phyloP scores from a whole-genome alignment of 495 filamentous ascomycete genomes.

The Podospora pseudoanserina region DNA sequence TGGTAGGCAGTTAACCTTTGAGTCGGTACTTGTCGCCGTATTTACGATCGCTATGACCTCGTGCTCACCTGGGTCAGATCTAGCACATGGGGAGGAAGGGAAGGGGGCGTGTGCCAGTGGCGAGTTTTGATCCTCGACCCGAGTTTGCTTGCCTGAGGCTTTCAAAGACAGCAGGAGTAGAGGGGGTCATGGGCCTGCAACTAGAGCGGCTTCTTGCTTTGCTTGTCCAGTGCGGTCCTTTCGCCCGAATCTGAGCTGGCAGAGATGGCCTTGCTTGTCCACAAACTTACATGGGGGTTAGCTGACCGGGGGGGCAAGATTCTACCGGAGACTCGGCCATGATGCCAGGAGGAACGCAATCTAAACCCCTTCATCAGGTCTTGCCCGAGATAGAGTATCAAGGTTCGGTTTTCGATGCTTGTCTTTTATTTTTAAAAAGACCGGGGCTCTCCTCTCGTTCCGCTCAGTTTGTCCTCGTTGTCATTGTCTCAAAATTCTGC shows the following conservation, averaged over 20 bases:
- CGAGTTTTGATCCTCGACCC: constrained; percentile 8
- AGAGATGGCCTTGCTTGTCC: constrained; percentile 14
- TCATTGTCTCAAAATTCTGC: constrained; percentile 38
- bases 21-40: background rate
- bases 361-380: constrained; percentile 22
- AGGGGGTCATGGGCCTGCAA: constrained; percentile 27
- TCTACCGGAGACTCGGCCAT: constrained; percentile 18
- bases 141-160: constrained; percentile 23
- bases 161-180: constrained; percentile 14
- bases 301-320: constrained; percentile 13
- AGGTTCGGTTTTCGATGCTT: constrained; percentile 17
- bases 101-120: constrained; percentile 11
- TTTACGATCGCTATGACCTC: background rate
- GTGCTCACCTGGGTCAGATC: background rate
- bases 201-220: constrained; percentile 35
- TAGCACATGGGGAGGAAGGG: background rate
- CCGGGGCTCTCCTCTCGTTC: constrained; percentile 25
- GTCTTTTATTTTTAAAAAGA: constrained; percentile 27
- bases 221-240: constrained; percentile 33
- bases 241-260: constrained; percentile 27
- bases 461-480: constrained; percentile 29
- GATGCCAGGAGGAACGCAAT: constrained; percentile 24
- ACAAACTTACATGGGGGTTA: constrained; percentile 28
- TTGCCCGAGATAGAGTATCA: constrained; percentile 22
- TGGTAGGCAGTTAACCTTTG: background rate